A percentile compares a stretch with the other conserved stretches of the same genome.
These are phyloP conservation scores for Penicillium sp. DNA, from an alignment of 2,329 filamentous ascomycete species.

Conservation along the genomic window DNA sequence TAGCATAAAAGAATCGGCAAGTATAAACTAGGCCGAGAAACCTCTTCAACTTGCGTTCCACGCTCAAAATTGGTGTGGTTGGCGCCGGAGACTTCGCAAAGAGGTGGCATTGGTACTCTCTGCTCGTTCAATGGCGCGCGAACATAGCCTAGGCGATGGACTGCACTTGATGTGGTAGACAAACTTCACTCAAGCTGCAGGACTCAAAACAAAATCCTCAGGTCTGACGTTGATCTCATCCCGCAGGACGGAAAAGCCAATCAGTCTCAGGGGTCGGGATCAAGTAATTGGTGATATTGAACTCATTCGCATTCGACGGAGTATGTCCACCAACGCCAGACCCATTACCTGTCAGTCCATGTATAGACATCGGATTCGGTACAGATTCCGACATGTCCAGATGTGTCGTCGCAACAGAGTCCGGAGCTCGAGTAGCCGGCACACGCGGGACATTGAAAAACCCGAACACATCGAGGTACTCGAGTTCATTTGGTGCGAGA, in stretches of 20 bases:
- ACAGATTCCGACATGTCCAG: slow-evolving; percentile 29
- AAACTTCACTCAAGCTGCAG: background rate
- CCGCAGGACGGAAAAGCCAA: slow-evolving; percentile 42
- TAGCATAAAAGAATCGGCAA: background rate
- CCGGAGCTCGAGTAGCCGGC: slow-evolving; percentile 42
- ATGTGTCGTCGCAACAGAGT: slow-evolving; percentile 20
- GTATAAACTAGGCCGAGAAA: background rate
- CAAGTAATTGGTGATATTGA: slow-evolving; percentile 49
- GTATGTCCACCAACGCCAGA: slow-evolving; percentile 21
- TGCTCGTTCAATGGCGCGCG: background rate
- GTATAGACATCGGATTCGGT: slow-evolving; percentile 38
- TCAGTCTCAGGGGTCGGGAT: slow-evolving; percentile 50
- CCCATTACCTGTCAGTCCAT: slow-evolving; percentile 31
- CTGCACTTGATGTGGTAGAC: too few species aligned
- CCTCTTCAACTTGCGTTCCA: background rate
- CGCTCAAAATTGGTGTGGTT: background rate
- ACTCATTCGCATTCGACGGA: slow-evolving; percentile 35
- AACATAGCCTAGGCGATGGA: background rate
- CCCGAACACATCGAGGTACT: slow-evolving; percentile 90
- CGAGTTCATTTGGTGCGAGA: slow-evolving; percentile 77
- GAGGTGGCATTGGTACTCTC: background rate
- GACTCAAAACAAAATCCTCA: background rate
- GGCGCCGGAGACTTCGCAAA: background rate
- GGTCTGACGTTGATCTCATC: background rate
- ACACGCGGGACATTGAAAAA: slow-evolving; percentile 90